phyloP scores from a whole-genome alignment of 352 stramenopile genomes.

The Phytopythium aichiense region DNA sequence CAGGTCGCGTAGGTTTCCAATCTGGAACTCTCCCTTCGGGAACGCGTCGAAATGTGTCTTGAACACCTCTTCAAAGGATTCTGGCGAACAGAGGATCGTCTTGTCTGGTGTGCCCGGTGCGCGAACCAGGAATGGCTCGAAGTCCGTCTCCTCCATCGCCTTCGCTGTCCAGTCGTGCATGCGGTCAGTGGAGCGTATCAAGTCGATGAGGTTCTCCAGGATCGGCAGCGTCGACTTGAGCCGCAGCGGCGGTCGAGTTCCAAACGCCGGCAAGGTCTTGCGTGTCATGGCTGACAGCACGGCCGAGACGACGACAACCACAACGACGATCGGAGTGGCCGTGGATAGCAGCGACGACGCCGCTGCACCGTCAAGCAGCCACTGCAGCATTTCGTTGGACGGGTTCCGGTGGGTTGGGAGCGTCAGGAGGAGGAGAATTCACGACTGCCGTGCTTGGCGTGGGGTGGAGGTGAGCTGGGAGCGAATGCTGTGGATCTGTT shows the following conservation, averaged over 20 bases:
- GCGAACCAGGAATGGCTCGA: slow-evolving; percentile 25
- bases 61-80: slow-evolving; percentile 38
- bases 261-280: neutral
- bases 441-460: neutral
- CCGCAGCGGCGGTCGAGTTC: slow-evolving; percentile 4
- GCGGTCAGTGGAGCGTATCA: slow-evolving; percentile 1
- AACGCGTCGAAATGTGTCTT: slow-evolving; percentile 69
- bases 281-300: neutral
- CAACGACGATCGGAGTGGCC: neutral
- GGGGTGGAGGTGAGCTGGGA: no score
- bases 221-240: slow-evolving; percentile 19
- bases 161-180: slow-evolving; percentile 14
- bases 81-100: slow-evolving; percentile 21
- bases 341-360: neutral
- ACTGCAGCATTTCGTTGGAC: neutral
- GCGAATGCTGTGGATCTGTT: no score
- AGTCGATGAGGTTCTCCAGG: slow-evolving; percentile 19
- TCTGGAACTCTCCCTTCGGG: slow-evolving; percentile 39
- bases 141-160: slow-evolving; percentile 23
- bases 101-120: slow-evolving; percentile 23
- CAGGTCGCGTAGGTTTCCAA: slow-evolving; percentile 32
- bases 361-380: neutral
- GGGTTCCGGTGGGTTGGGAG: no score
- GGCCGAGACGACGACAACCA: neutral
- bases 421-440: neutral